phyloP scores from a whole-genome alignment of 1,139 yeast species.

The Blastobotrys niveus region DNA sequence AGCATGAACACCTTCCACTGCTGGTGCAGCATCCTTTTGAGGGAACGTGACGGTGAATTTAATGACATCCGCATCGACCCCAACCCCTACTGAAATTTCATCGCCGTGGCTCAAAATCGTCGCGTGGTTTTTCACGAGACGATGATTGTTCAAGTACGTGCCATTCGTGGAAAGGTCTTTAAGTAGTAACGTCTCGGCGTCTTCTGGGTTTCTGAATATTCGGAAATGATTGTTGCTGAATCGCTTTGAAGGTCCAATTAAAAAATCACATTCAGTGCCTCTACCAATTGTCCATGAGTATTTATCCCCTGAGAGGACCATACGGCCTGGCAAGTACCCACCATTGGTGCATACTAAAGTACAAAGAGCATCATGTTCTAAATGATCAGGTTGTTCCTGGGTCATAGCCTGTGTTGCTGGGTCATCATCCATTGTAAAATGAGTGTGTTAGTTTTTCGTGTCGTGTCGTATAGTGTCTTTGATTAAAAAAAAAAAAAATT shows the following conservation, averaged over 20 bases:
- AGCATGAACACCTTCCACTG: conserved; percentile 45
- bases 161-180: conserved; percentile 63
- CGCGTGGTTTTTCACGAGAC: conserved; percentile 72
- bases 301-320: conserved; percentile 13
- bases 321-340: conserved; percentile 9
- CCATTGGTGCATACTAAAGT: conserved; percentile 14
- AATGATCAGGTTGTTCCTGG: conserved; percentile 12
- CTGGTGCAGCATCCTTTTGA: conserved; percentile 14
- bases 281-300: conserved; percentile 72
- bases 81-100: conserved; percentile 85
- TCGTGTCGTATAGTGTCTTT: not conserved
- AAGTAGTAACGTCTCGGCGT: conserved; percentile 22
- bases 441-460: not conserved
- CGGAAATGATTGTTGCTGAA: conserved; percentile 74
- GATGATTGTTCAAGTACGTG: conserved; percentile 69
- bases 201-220: conserved; percentile 18
- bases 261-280: conserved; percentile 56
- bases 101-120: conserved; percentile 87
- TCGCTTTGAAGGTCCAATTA: conserved; percentile 58
- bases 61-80: conserved; percentile 71
- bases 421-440: conserved; percentile 12
- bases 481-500: not conserved
- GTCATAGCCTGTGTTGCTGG: conserved; percentile 16
- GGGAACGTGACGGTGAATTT: conserved; percentile 64
- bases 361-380: conserved; percentile 13